A percentile compares a stretch with the other conserved stretches of the same genome.
phyloP scores from a whole-genome alignment of 345 rosid genomes.

The Rhodamnia rubescens region DNA sequence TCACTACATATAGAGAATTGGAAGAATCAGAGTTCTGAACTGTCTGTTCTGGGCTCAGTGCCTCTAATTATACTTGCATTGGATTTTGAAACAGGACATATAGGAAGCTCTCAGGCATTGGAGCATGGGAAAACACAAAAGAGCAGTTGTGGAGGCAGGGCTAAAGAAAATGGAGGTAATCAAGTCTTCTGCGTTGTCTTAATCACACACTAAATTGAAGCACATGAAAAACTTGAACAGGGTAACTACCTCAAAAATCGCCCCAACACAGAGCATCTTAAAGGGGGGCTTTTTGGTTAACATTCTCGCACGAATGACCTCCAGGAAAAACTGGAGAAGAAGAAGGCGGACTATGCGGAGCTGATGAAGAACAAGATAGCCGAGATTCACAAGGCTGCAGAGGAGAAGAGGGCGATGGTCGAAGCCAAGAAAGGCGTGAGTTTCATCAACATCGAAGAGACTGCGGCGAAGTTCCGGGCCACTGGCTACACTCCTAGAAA shows the following conservation, averaged over 20 bases:
- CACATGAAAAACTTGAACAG: background rate
- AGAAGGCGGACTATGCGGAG: conserved; percentile 47
- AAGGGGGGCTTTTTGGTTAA: background rate
- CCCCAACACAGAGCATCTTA: background rate
- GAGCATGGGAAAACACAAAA: conserved; percentile 57
- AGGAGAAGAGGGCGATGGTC: conserved; percentile 46
- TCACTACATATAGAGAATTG: background rate
- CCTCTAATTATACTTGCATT: background rate
- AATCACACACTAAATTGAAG: background rate
- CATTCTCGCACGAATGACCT: background rate
- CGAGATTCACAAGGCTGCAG: conserved; percentile 45
- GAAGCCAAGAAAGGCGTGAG: conserved; percentile 41
- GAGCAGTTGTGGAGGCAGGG: conserved; percentile 34
- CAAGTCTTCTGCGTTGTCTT: background rate
- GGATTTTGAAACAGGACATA: conserved; percentile 34
- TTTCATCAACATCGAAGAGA: conserved; percentile 31
- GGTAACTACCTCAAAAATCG: background rate
- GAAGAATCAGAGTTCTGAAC: no score
- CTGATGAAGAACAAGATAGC: conserved; percentile 45
- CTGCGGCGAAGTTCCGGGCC: conserved; percentile 33
- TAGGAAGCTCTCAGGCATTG: conserved; percentile 37
- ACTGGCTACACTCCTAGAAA: conserved; percentile 33
- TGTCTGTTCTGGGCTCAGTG: background rate
- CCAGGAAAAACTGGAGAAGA: conserved; percentile 51
- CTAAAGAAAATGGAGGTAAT: conserved; percentile 53